phyloP scores from a whole-genome alignment of 1,284 basidiomycete genomes.

The Apiotrichum veenhuisii region DNA sequence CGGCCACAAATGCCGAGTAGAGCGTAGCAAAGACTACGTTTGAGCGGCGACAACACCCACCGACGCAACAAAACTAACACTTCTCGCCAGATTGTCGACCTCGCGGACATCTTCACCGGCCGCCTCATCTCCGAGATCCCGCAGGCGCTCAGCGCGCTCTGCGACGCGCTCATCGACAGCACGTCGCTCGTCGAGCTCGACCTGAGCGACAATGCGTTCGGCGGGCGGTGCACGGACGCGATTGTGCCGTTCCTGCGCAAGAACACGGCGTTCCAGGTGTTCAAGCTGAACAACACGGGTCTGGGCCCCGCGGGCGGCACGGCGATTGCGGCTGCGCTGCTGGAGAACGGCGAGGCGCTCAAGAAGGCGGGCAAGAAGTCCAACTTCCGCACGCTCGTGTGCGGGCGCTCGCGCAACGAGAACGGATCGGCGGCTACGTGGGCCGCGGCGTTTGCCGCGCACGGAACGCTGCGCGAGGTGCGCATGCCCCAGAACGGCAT shows the following conservation, averaged over 20 bases:
- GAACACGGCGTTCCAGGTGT: slow-evolving; percentile 72
- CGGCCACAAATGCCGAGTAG: no score
- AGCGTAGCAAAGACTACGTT: no score
- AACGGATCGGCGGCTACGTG: slow-evolving; percentile 79
- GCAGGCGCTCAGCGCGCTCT: slow-evolving; percentile 78
- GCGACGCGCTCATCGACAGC: slow-evolving; percentile 77
- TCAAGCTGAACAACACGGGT: slow-evolving; percentile 96
- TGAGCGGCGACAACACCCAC: no score
- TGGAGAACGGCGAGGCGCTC: slow-evolving; percentile 68
- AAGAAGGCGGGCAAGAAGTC: slow-evolving; percentile 63
- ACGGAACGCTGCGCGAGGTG: slow-evolving; percentile 72
- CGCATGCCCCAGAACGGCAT: slow-evolving; percentile 97
- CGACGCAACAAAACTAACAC: no score
- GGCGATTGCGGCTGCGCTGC: slow-evolving; percentile 79
- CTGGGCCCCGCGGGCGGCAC: slow-evolving; percentile 87
- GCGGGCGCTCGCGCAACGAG: slow-evolving; percentile 91
- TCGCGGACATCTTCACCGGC: slow-evolving; percentile 97
- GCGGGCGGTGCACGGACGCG: slow-evolving; percentile 89
- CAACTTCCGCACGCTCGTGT: slow-evolving; percentile 76
- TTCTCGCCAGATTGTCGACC: slow-evolving; percentile 72
- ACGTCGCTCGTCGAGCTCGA: slow-evolving; percentile 80
- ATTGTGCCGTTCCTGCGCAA: slow-evolving; percentile 83
- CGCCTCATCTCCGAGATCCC: slow-evolving; percentile 96
- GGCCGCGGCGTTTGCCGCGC: slow-evolving; percentile 83
- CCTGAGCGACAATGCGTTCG: slow-evolving; percentile 94